Conservation (phyloP, 345 rosid genomes). For the Psidium friedrichsthalianum region DNA sequence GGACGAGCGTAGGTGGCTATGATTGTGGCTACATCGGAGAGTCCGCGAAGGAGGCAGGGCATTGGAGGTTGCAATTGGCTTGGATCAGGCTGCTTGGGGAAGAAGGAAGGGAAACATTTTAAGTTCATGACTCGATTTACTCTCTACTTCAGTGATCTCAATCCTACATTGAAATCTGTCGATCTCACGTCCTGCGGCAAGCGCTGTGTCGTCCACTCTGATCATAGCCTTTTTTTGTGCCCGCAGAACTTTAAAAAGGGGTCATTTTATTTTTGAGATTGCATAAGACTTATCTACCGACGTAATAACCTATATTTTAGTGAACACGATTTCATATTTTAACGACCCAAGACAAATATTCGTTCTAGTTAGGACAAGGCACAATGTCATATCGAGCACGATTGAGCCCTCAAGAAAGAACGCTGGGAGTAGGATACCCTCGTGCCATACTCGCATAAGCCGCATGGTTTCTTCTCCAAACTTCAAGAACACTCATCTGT, state of each 20-base stretch:
- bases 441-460: not conserved
- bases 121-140: not conserved
- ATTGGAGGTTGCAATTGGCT: not conserved
- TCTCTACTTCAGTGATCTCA: too few species aligned
- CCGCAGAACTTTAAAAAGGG: fast-evolving
- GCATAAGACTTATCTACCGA: fast-evolving
- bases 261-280: not conserved
- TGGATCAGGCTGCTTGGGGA: not conserved
- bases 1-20: not conserved
- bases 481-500: not conserved
- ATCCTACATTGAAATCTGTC: too few species aligned
- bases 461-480: not conserved
- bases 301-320: fast-evolving
- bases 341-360: not conserved
- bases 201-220: not conserved
- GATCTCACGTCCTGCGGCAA: not conserved
- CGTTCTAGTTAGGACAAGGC: not conserved
- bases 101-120: not conserved
- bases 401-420: not conserved
- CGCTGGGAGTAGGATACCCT: not conserved
- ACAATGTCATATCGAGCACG: not conserved
- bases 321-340: not conserved
- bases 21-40: not conserved
- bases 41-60: not conserved
- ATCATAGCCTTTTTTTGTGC: not conserved